Evolutionary conservation across 1,284 basidiomycete genomes (phyloP), one percentile per base, ranked within the genome.

Genomic region (Somion occarium): DNA sequence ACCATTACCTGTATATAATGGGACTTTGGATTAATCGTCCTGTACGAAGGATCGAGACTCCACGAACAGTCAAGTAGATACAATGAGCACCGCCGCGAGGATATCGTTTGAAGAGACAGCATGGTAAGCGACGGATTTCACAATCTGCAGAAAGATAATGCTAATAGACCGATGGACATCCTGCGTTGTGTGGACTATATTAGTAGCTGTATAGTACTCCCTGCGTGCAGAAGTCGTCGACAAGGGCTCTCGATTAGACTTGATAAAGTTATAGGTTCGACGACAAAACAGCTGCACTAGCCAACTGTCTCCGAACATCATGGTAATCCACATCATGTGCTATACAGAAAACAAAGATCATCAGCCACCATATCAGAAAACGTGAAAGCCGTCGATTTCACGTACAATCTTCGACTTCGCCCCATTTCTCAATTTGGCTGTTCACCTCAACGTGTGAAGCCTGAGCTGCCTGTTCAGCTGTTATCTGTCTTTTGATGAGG

Each of bases 361-460:
- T 19, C 11, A 46, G 18, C 46, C 15, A 3, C 39, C 12, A n/a
- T 30, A 45, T 49, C 30, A 26, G 49, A 27, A 27, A 49, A 49
- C 11, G 38, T 20, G 53, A 51, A 52, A 58, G 9, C 9, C 19
- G 18, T 5, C 20, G 18, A 9, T 18, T 22, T 51, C 19, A 79
- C 93, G 75, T 63, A 97, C 94, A 91, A 69, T 99, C 97, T 74
- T 99, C 97, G 0, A 99, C 97, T 70, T 97, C 93, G 22, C 97
- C 97, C 97, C 97, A 99, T 47, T 84, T 78, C 68, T 96, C 83
- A 56, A 98, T 98, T 71, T 99, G 97, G 64, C 90, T 93, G 53
- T 86, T 79, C 0, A 99, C 95, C 69, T 99, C 97, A 5, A 97
- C 96, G 53, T 92, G 88, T 3, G 93, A 82, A 0, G 91, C 93